Conservation (phyloP, 805 yeast genomes). For the Candida hungchunana region DNA sequence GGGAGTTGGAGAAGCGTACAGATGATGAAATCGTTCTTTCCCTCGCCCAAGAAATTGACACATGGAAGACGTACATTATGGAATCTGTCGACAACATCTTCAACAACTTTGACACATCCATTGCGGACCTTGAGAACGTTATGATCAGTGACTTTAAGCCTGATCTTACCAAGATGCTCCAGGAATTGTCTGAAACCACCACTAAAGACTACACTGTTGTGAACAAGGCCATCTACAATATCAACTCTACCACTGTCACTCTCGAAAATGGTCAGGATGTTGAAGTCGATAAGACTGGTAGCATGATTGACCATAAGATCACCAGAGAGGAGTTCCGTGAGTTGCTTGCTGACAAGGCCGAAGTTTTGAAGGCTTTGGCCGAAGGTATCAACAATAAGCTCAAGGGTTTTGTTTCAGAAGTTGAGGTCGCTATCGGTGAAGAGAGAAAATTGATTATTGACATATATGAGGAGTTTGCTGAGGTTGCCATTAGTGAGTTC, state of each 20-base stretch:
- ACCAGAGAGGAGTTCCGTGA: conserved; percentile 47
- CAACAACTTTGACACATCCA: conserved; percentile 35
- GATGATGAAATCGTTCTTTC: conserved; percentile 11
- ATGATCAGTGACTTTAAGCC: conserved; percentile 28
- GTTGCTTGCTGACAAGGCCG: conserved; percentile 31
- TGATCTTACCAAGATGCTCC: conserved; percentile 32
- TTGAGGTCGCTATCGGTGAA: conserved; percentile 32
- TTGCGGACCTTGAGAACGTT: conserved; percentile 27
- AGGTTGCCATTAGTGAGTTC: conserved; percentile 60
- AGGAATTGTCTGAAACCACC: conserved; percentile 28
- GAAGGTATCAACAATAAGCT: conserved; percentile 31
- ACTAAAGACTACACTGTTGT: conserved; percentile 27
- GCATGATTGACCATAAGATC: conserved; percentile 34
- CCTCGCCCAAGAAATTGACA: conserved; percentile 33
- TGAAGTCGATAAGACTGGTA: conserved; percentile 32
- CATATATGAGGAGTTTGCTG: conserved; percentile 70
- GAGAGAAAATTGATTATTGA: conserved; percentile 50
- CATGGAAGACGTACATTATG: conserved; percentile 34
- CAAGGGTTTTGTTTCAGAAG: conserved; percentile 24
- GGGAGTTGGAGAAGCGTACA: conserved; percentile 7
- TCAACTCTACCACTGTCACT: conserved; percentile 33
- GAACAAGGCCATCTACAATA: conserved; percentile 33
- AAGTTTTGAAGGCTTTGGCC: conserved; percentile 28
- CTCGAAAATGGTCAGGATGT: conserved; percentile 31
- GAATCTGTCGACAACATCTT: conserved; percentile 36